A percentile compares a stretch with the other conserved stretches of the same genome.
These are phyloP conservation scores for Teunomyces barrocoloradensis DNA, from an alignment of 805 yeast genomes.

Conservation along the genomic window DNA sequence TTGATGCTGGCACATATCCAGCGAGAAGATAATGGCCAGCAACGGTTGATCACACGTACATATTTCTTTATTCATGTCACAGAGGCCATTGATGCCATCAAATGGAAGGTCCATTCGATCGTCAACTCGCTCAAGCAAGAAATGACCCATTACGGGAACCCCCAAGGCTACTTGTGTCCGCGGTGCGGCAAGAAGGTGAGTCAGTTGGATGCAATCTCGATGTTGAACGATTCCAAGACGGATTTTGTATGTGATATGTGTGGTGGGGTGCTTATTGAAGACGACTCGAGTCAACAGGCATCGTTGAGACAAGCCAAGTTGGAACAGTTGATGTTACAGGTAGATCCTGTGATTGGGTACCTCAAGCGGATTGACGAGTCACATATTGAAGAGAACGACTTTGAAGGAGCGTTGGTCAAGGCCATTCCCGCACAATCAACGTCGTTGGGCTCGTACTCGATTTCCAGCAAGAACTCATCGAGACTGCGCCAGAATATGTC, in stretches of 20 bases:
- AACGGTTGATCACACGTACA: constrained; percentile 67
- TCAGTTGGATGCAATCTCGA: constrained; percentile 82
- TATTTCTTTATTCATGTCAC: constrained; percentile 87
- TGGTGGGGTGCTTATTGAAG: constrained; percentile 74
- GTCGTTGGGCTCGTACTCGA: constrained; percentile 66
- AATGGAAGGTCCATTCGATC: constrained; percentile 91
- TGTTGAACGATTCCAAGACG: constrained; percentile 74
- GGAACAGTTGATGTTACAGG: constrained; percentile 81
- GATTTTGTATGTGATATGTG: constrained; percentile 86
- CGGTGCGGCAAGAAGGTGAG: constrained; percentile 77
- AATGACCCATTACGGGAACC: constrained; percentile 78
- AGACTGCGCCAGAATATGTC: constrained; percentile 31
- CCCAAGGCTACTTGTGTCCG: constrained; percentile 93
- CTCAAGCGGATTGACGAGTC: constrained; percentile 55
- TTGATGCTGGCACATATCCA: constrained; percentile 68
- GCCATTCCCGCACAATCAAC: constrained; percentile 82
- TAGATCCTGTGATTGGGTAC: constrained; percentile 82
- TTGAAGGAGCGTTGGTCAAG: constrained; percentile 60
- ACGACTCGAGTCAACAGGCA: constrained; percentile 82
- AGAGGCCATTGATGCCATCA: constrained; percentile 91
- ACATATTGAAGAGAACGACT: constrained; percentile 38
- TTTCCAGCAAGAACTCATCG: constrained; percentile 42
- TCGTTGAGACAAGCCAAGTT: constrained; percentile 76
- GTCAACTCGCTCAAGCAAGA: constrained; percentile 79
- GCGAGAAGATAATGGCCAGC: constrained; percentile 61